Evolutionary conservation across 768 basidiomycete species (phyloP), one percentile per base, ranked within the genome.

Genomic region (Boletus rubescentipes): DNA sequence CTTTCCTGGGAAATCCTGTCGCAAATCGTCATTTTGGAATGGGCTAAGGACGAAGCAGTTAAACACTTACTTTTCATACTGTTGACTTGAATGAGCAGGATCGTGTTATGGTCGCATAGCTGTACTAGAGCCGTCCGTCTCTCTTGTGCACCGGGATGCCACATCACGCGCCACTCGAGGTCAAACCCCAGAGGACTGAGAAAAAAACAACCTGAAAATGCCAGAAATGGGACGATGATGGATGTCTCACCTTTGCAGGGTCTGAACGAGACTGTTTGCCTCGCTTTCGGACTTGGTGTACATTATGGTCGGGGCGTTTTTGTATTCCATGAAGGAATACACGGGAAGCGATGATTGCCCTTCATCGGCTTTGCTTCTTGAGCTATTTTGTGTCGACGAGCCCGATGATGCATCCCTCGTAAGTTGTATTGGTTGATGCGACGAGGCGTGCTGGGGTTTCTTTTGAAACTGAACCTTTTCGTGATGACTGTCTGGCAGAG

Each of bases 141-240:
- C 49, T 73, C 72, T 32, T 63, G 54, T 8, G 67, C 64, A 31
- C 68, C 62, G 4, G 63, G 64, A n/a, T 65, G 58, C 48, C 67
- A 72, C 41, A 62, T 60, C 18, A 77, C 70, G 15, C 70, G 65
- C 80, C 80, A 81, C 59, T 81, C 80, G 38, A 81, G 67, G 63
- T 81, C 80, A 29, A 81, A 78, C 8, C 81, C 80, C 10, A 81
- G 40, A 9, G 80, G 75, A 2, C 79, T 80, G 31, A 9, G 38
- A 32, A 32, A 51, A 51, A 15, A 11, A 57, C 40, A 52, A 46
- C 32, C 3, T 12, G 15, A 10, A n/a, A 45, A 39, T 3, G 21
- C 12, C 30, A 42, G 37, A 31, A 3, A 23, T 7, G 10, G 4
- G 23, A 26, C 9, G 3, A 18, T 5, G n/a, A 29, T 37, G 15